A percentile compares a stretch with the other conserved stretches of the same genome.
Evolutionary conservation across 2,329 filamentous ascomycete genomes (phyloP).

Genomic region (Chlorencoelia australis): DNA sequence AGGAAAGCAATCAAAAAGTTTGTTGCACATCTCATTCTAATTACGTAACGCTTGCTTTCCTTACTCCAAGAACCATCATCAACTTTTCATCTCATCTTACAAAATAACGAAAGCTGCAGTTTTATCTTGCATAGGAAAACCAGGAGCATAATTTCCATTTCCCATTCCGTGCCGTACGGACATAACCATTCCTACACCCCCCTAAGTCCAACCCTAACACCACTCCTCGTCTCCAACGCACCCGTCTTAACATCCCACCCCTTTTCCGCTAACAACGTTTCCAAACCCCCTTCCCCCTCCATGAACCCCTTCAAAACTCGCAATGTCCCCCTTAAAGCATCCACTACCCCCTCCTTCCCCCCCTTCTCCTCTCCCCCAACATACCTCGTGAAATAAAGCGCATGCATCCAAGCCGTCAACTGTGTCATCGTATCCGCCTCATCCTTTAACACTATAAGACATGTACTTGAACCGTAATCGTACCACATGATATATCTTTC

Average conservation of each 20-base stretch:
- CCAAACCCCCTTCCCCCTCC: not conserved
- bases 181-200: not conserved
- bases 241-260: slow-evolving; percentile 59
- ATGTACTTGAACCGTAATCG: slow-evolving; percentile 33
- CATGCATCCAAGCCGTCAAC: slow-evolving; percentile 53
- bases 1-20: no score
- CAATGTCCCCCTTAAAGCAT: not conserved
- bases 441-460: slow-evolving; percentile 54
- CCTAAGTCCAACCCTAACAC: slow-evolving; percentile 28
- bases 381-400: slow-evolving; percentile 32
- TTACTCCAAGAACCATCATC: no score
- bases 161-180: no score
- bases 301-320: slow-evolving; percentile 1
- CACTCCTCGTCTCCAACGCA: slow-evolving; percentile 56
- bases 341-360: not conserved
- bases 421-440: slow-evolving; percentile 39
- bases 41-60: no score
- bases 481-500: slow-evolving; percentile 55
- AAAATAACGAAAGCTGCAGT: no score
- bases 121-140: no score
- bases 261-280: slow-evolving; percentile 30
- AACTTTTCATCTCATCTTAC: no score
- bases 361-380: not conserved
- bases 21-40: no score
- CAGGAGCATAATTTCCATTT: no score